Conservation (phyloP, 768 basidiomycete species). For the Mycena belliarum region DNA sequence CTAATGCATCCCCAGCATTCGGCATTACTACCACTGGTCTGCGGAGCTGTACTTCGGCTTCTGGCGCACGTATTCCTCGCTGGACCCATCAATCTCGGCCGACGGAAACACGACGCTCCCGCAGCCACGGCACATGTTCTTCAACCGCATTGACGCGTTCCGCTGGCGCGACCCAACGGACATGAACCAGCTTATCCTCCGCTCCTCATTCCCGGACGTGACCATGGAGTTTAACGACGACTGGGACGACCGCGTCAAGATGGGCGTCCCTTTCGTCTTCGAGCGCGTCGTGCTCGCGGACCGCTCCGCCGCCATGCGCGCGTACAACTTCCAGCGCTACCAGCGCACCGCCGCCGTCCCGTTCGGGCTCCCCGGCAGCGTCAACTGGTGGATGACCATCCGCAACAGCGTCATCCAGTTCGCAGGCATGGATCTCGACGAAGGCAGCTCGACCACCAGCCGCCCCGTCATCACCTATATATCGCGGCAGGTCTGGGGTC, state of each 20-base stretch:
- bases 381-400: constrained; percentile 84
- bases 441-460: constrained; percentile 41
- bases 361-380: constrained; percentile 72
- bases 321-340: constrained; percentile 64
- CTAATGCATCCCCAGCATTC: constrained; percentile 51
- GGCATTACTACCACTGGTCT: constrained; percentile 93
- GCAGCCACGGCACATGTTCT: constrained; percentile 71
- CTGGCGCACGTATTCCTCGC: constrained; percentile 86
- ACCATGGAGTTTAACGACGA: constrained; percentile 81
- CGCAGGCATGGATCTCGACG: constrained; percentile 53
- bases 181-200: constrained; percentile 89
- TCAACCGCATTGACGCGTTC: constrained; percentile 68
- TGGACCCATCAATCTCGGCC: constrained; percentile 68
- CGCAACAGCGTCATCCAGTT: constrained; percentile 73
- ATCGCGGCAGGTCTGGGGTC: constrained; percentile 84
- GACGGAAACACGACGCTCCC: constrained; percentile 74
- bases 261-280: constrained; percentile 71
- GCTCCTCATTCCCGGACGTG: constrained; percentile 77
- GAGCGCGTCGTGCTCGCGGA: constrained; percentile 90
- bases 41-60: constrained; percentile 92
- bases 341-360: constrained; percentile 77
- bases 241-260: constrained; percentile 77
- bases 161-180: constrained; percentile 90
- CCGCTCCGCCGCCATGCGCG: constrained; percentile 80
- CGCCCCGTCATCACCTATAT: constrained; percentile 91